These are phyloP conservation scores for Elsinoe australis DNA, from an alignment of 2,329 filamentous ascomycete species.

Conservation along the genomic window DNA sequence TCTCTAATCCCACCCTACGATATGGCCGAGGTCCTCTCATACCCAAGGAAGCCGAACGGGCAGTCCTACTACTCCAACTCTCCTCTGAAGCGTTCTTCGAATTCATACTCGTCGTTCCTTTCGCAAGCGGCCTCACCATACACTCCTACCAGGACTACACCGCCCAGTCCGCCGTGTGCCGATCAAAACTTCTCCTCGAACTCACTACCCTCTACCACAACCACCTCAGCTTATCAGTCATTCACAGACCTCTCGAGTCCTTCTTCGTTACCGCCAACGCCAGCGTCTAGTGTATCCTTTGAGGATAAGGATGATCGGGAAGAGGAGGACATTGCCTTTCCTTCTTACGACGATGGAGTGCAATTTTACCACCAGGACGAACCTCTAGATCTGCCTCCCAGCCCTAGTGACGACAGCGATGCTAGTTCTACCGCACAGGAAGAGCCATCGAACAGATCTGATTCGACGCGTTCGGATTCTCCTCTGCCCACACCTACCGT, in stretches of 20 bases:
- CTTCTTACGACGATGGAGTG: conserved; percentile 34
- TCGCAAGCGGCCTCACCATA: conserved; percentile 13
- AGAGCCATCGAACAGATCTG: conserved; percentile 46
- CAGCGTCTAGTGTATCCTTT: conserved; percentile 56
- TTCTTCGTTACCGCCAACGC: conserved; percentile 55
- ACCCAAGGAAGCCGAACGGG: conserved; percentile 35
- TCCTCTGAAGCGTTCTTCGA: conserved; percentile 35
- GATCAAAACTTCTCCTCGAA: conserved; percentile 22
- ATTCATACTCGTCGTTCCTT: conserved; percentile 21
- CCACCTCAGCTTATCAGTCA: conserved; percentile 26
- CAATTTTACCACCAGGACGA: conserved; percentile 22
- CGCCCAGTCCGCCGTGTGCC: conserved; percentile 15
- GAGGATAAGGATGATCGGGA: conserved; percentile 48
- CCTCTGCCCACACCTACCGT: conserved; percentile 53
- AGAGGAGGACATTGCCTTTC: conserved; percentile 41
- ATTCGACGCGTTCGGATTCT: conserved; percentile 51
- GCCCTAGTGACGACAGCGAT: conserved; percentile 25
- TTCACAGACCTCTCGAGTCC: conserved; percentile 31
- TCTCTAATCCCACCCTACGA: conserved; percentile 9
- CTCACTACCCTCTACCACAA: conserved; percentile 28
- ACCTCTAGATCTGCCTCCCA: conserved; percentile 32
- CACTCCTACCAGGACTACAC: conserved; percentile 14
- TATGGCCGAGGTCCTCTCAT: conserved; percentile 40
- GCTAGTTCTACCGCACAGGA: conserved; percentile 31
- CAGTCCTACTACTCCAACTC: conserved; percentile 36